Percentiles rank a stretch among this genome's conserved stretches.
Conservation (phyloP, 495 filamentous ascomycete genomes). For the Hypomontagnella monticulosa region DNA sequence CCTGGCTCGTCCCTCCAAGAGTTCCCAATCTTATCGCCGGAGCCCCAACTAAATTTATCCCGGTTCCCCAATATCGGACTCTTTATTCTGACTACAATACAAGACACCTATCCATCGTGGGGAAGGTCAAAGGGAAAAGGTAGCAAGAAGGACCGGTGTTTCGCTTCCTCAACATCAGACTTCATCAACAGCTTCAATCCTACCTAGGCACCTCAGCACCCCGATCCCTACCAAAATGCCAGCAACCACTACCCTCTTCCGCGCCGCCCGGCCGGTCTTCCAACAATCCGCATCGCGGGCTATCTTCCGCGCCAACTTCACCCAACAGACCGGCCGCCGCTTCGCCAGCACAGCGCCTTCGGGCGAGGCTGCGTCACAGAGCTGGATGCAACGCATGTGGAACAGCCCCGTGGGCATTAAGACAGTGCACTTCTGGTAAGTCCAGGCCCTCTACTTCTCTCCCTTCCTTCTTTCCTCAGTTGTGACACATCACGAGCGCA, state of each 20-base stretch:
- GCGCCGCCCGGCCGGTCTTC: conserved; percentile 62
- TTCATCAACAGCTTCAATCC: conserved; percentile 12
- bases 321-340: conserved; percentile 65
- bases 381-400: conserved; percentile 77
- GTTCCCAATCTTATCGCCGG: conserved; percentile 33
- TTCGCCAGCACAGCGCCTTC: conserved; percentile 70
- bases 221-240: conserved; percentile 43
- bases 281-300: conserved; percentile 48
- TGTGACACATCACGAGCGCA: conserved; percentile 14
- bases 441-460: neutral
- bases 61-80: conserved; percentile 20
- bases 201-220: neutral
- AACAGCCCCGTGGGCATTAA: conserved; percentile 88
- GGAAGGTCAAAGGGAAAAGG: conserved; percentile 7
- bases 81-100: conserved; percentile 24
- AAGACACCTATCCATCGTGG: neutral
- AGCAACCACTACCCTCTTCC: conserved; percentile 52
- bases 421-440: conserved; percentile 97
- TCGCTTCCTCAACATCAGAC: conserved; percentile 8
- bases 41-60: conserved; percentile 41
- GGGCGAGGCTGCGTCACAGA: conserved; percentile 56
- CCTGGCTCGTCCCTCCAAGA: neutral
- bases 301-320: conserved; percentile 60
- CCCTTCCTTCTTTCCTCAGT: neutral
- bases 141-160: conserved; percentile 14